Conservation (phyloP, 768 basidiomycete species). For the Mycena vitilis region DNA sequence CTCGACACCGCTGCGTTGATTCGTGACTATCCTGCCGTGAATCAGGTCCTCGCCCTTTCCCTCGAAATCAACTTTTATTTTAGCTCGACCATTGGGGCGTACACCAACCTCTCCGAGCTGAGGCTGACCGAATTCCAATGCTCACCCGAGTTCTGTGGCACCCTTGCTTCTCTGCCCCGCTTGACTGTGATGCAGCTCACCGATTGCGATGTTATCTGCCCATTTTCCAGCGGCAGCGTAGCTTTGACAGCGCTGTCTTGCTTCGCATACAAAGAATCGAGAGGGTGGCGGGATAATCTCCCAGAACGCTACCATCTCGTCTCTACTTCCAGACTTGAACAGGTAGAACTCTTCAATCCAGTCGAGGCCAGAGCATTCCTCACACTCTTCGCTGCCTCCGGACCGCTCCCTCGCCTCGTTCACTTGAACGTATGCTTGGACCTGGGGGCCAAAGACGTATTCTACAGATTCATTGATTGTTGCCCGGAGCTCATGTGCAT, state of each 20-base stretch:
- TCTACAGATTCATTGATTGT: conserved; percentile 23
- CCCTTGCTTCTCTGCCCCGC: conserved; percentile 9
- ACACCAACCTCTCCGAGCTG: conserved; percentile 18
- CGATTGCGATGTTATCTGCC: conserved; percentile 11
- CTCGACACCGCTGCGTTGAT: background rate
- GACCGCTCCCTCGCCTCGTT: conserved; percentile 14
- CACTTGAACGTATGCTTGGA: background rate
- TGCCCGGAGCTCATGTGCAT: conserved; percentile 21
- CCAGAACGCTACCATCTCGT: conserved; percentile 15
- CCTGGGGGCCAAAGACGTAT: conserved; percentile 8
- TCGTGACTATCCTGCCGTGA: background rate
- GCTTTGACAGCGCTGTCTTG: conserved; percentile 7
- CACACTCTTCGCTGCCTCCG: background rate
- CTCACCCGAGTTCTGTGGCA: conserved; percentile 12
- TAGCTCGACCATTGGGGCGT: conserved; percentile 12
- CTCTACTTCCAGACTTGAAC: conserved; percentile 8
- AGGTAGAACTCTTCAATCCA: background rate
- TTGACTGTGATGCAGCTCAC: background rate
- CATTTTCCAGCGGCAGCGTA: background rate
- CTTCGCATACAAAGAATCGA: background rate
- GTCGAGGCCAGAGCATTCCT: conserved; percentile 2
- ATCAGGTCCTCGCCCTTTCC: background rate
- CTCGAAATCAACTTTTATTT: background rate
- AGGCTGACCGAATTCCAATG: background rate
- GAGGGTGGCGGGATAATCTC: conserved; percentile 4